A percentile compares a stretch with the other conserved stretches of the same genome.
phyloP scores from a whole-genome alignment of 441 rosid genomes.

The Pelargonium myrrhifolium region DNA sequence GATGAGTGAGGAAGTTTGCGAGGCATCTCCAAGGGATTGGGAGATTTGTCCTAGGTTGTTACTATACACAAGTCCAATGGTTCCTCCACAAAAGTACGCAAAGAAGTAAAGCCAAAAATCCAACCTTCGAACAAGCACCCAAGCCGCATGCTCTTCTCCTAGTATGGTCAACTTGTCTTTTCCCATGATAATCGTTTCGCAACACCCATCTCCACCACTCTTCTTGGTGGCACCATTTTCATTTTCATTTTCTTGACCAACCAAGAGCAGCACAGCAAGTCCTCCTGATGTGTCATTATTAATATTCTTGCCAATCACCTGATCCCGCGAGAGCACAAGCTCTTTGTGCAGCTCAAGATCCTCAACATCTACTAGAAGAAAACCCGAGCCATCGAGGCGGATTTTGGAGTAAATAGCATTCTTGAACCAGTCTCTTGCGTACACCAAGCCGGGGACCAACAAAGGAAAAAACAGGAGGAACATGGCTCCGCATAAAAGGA shows the following conservation, averaged over 20 bases:
- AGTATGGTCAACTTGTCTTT: constrained; percentile 54
- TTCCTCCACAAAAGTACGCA: constrained; percentile 89
- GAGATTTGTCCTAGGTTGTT: constrained; percentile 94
- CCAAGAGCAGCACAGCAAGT: constrained; percentile 17
- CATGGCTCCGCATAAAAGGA: constrained; percentile 61
- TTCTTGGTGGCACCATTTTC: not conserved
- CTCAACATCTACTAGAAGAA: constrained; percentile 68
- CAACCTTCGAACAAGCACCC: constrained; percentile 49
- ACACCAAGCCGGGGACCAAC: constrained; percentile 69
- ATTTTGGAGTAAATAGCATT: constrained; percentile 53
- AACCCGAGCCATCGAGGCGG: constrained; percentile 47
- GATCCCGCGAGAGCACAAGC: constrained; percentile 35
- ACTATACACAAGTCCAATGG: constrained; percentile 92
- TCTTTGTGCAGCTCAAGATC: constrained; percentile 85
- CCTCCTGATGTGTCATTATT: constrained; percentile 21
- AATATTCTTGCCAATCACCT: not conserved
- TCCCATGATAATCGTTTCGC: constrained; percentile 34
- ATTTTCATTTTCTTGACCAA: constrained; percentile 20
- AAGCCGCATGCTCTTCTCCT: constrained; percentile 65
- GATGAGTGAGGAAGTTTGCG: constrained; percentile 53
- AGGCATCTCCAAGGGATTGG: constrained; percentile 59
- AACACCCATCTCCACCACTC: constrained; percentile 31
- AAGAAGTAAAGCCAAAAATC: constrained; percentile 87
- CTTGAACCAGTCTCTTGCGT: constrained; percentile 68
- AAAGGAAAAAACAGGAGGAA: constrained; percentile 61